phyloP scores from a whole-genome alignment of 208 protist genomes.

The Acanthamoeba divionensis region DNA sequence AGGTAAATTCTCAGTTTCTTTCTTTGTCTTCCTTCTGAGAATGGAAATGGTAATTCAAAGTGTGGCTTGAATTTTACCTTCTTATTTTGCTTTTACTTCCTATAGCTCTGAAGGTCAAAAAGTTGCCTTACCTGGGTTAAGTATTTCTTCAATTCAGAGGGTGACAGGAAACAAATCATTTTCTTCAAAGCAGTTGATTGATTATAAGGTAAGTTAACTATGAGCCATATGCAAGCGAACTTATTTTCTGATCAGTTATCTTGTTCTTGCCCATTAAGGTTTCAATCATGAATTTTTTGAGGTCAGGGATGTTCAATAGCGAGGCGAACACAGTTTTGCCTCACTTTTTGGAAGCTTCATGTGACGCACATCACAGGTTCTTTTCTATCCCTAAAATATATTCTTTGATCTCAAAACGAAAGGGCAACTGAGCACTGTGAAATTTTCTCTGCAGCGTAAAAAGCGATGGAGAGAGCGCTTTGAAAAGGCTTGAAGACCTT shows the following conservation, averaged over 20 bases:
- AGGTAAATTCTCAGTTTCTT: too few relatives aligned
- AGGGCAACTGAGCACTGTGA: too few relatives aligned
- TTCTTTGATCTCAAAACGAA: neutral
- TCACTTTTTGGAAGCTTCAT: constrained; percentile 17
- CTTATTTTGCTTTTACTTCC: too few relatives aligned
- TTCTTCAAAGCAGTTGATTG: neutral
- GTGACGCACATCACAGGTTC: constrained; percentile 30
- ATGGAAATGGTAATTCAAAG: too few relatives aligned
- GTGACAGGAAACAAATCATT: neutral
- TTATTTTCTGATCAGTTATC: neutral
- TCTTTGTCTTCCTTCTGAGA: too few relatives aligned
- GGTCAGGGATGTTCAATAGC: neutral
- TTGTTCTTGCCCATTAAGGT: neutral
- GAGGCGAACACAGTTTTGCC: constrained; percentile 3
- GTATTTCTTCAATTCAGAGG: neutral
- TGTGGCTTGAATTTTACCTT: too few relatives aligned
- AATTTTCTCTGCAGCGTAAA: neutral
- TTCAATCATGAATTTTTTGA: neutral
- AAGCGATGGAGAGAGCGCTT: neutral
- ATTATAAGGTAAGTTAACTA: neutral
- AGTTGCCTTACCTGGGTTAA: neutral
- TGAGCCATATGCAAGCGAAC: neutral
- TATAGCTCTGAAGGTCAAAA: too few relatives aligned
- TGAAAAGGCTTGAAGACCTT: constrained; percentile 42
- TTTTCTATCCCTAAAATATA: neutral